Base-by-base conservation (phyloP, 352 stramenopile species). In the Globisporangium polare region DNA sequence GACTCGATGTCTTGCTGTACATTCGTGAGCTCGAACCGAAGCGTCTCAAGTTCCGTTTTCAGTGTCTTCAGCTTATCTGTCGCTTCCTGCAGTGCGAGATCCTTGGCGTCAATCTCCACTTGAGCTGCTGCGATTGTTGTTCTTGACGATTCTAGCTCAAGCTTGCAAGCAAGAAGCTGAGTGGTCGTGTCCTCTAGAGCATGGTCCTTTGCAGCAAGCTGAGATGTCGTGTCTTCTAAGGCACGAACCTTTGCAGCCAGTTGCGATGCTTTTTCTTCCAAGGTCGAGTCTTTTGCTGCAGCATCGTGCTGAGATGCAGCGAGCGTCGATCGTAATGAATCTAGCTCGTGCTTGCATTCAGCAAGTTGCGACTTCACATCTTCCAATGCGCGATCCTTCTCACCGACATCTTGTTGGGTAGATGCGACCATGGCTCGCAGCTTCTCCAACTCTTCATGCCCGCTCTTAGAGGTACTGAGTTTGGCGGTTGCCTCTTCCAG, bases 141-240 rank as follows among this genome's bases (percentile, higher is more conserved):
- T 10, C 29, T 55, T n/a, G 51, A 50, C 4, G 58, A 52, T 53
- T 66, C 60, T 24, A 66, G 18, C 18, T 66, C 60, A 37, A 29
- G 39, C 33, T 61, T 49, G 29, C 54, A 52, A 5, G 54, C 42
- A n/a, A 41, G 4, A 13, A 61, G 26, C n/a, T 61, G 54, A 1
- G 42, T 20, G 5, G 39, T 53, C 8, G 39, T 50, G 24, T 61
- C 54, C 26, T 41, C 41, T 9, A 61, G 9, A 18, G 45, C 41
- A 17, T 12, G 37, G 17, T 61, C 54, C 13, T 61, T 61, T 7
- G 18, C 41, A 46, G 12, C 18, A 17, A 46, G 41, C 18, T 46
- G 41, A 5, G 41, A 46, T 5, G 41, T 46, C 18, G 7, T 12
- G 41, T 46, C 41, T 20, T 46, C 18, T 20, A 46, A 22, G 7